A percentile compares a stretch with the other conserved stretches of the same genome.
Evolutionary conservation across 768 basidiomycete genomes (phyloP).

Genomic region (Russula griseocarnosa): DNA sequence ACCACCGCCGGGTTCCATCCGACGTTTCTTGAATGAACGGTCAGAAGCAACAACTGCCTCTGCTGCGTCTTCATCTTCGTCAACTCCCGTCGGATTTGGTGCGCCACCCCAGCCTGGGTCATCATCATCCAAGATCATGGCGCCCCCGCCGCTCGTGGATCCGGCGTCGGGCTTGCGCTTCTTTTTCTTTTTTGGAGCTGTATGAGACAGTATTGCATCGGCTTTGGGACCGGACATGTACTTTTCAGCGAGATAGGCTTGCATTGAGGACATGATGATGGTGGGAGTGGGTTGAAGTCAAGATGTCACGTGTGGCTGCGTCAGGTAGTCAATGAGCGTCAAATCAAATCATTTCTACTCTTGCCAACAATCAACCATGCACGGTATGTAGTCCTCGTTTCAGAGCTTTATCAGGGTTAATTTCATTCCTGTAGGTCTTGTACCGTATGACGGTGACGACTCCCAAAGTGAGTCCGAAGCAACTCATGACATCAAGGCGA

Average conservation of each 20-base stretch:
- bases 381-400: background rate
- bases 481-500: background rate
- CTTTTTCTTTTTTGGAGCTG: slow-evolving; percentile 65
- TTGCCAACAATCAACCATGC: slow-evolving; percentile 6
- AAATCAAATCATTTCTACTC: background rate
- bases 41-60: slow-evolving; percentile 72
- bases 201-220: slow-evolving; percentile 82
- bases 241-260: slow-evolving; percentile 81
- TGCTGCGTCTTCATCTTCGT: slow-evolving; percentile 51
- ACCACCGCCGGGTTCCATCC: slow-evolving; percentile 41
- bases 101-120: slow-evolving; percentile 53
- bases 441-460: slow-evolving; percentile 28
- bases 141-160: slow-evolving; percentile 29
- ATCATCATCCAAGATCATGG: slow-evolving; percentile 59
- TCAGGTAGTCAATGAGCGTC: background rate
- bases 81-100: slow-evolving; percentile 45
- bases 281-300: background rate
- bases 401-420: background rate
- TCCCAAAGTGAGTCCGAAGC: slow-evolving; percentile 28
- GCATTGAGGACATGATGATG: slow-evolving; percentile 41
- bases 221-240: slow-evolving; percentile 98
- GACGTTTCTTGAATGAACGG: slow-evolving; percentile 75
- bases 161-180: slow-evolving; percentile 55
- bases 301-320: slow-evolving; percentile 9
- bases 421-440: slow-evolving; percentile 20